Percentiles rank a stretch among this genome's conserved stretches.
phyloP scores from a whole-genome alignment of 2,329 filamentous ascomycete genomes.

The Kalaharituber pfeilii region DNA sequence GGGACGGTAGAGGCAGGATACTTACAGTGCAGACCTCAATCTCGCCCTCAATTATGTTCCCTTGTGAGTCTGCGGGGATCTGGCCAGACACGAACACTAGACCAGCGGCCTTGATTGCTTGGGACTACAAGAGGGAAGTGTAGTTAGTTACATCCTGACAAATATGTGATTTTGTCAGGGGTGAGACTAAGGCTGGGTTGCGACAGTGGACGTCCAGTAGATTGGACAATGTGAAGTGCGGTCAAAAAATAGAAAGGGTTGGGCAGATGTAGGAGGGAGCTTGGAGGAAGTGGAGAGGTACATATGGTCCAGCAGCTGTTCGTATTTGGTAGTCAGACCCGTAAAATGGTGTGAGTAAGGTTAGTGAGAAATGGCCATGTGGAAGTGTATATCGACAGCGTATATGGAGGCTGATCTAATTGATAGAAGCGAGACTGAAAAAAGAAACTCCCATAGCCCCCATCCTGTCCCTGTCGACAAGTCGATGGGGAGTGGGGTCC shows the following conservation, averaged over 20 bases:
- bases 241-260: too few species aligned
- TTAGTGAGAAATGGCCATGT: background rate
- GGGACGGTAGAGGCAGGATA: too few species aligned
- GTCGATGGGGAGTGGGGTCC: background rate
- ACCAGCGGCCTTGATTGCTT: slow-evolving; percentile 48
- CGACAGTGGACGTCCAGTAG: too few species aligned
- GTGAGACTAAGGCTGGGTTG: too few species aligned
- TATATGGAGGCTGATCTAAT: too few species aligned
- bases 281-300: slow-evolving; percentile 1
- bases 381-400: background rate
- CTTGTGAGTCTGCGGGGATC: slow-evolving; percentile 48
- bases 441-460: background rate
- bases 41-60: slow-evolving; percentile 38
- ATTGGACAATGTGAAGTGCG: too few species aligned
- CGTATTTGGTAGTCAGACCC: background rate
- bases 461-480: background rate
- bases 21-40: slow-evolving; percentile 44
- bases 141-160: background rate
- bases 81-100: slow-evolving; percentile 57
- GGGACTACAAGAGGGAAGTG: slow-evolving; percentile 10
- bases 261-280: background rate
- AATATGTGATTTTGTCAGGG: too few species aligned
- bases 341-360: background rate
- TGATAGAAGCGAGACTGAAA: too few species aligned
- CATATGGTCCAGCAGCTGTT: slow-evolving; percentile 19